phyloP scores from a whole-genome alignment of 2,329 filamentous ascomycete species.

The Clarireedia hainanense region DNA sequence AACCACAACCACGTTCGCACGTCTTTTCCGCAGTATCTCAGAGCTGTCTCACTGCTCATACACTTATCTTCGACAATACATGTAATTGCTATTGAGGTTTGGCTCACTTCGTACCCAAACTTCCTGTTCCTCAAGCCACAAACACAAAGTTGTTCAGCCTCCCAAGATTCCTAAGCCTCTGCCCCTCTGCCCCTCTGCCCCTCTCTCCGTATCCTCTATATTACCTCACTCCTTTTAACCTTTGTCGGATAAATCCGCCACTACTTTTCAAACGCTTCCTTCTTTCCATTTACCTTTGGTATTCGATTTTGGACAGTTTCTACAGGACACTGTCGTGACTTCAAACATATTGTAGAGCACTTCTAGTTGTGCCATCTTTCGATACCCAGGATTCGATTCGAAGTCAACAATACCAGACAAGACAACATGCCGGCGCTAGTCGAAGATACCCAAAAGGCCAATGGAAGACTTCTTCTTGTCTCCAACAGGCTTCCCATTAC shows the following conservation, averaged over 20 bases:
- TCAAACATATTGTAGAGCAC: background rate
- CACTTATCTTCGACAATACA: background rate
- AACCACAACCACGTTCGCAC: too few species aligned
- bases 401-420: background rate
- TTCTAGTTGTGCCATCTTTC: background rate
- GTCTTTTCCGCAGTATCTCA: background rate
- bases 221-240: background rate
- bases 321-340: background rate
- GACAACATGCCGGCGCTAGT: constrained; percentile 21
- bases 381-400: background rate
- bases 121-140: too few species aligned
- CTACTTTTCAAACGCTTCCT: background rate
- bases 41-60: background rate
- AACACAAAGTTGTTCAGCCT: too few species aligned
- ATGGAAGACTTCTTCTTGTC: constrained; percentile 62
- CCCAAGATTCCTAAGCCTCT: background rate
- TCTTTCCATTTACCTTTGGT: background rate
- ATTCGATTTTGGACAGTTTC: background rate
- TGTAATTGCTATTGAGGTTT: background rate
- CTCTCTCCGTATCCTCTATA: background rate
- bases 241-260: background rate
- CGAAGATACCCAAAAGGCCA: constrained; percentile 17
- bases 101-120: background rate
- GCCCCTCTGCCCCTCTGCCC: background rate
- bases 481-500: constrained; percentile 95